These are phyloP conservation scores for Wickerhamiella australiensis DNA, from an alignment of 805 yeast genomes.

Conservation along the genomic window DNA sequence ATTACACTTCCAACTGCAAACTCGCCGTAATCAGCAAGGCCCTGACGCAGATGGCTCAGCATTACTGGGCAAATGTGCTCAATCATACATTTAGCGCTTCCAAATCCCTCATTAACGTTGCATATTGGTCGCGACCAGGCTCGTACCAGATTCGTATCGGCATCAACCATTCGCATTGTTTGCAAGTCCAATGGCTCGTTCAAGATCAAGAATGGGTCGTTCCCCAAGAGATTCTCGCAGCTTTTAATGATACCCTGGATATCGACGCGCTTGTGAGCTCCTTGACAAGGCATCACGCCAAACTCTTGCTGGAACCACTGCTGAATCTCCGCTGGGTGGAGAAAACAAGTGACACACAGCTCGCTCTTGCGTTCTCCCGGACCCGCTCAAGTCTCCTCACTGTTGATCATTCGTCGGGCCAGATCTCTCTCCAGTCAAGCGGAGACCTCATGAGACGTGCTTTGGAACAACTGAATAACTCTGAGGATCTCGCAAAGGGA, in stretches of 20 bases:
- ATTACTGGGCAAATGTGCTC: slow-evolving; percentile 48
- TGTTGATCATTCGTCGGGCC: slow-evolving; percentile 22
- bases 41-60: slow-evolving; percentile 37
- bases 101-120: slow-evolving; percentile 41
- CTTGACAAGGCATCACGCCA: slow-evolving; percentile 18
- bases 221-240: slow-evolving; percentile 4
- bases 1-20: slow-evolving; percentile 52
- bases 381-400: slow-evolving; percentile 25
- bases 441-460: slow-evolving; percentile 17
- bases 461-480: slow-evolving; percentile 15
- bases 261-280: slow-evolving; percentile 13
- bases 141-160: slow-evolving; percentile 33
- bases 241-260: slow-evolving; percentile 9
- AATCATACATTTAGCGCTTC: slow-evolving; percentile 45
- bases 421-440: slow-evolving; percentile 12
- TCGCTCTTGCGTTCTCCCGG: slow-evolving; percentile 12
- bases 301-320: slow-evolving; percentile 11
- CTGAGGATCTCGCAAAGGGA: slow-evolving; percentile 19
- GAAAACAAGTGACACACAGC: slow-evolving; percentile 5
- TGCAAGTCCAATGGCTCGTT: slow-evolving; percentile 24
- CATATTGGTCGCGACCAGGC: slow-evolving; percentile 51
- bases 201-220: slow-evolving; percentile 1
- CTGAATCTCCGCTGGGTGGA: slow-evolving; percentile 18
- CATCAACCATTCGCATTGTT: slow-evolving; percentile 37
- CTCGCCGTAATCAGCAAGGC: slow-evolving; percentile 49